Evolutionary conservation across 164 flowering plant species (phyloP), one percentile per base, ranked within the genome.

Genomic region (Cinnamomum micranthum): DNA sequence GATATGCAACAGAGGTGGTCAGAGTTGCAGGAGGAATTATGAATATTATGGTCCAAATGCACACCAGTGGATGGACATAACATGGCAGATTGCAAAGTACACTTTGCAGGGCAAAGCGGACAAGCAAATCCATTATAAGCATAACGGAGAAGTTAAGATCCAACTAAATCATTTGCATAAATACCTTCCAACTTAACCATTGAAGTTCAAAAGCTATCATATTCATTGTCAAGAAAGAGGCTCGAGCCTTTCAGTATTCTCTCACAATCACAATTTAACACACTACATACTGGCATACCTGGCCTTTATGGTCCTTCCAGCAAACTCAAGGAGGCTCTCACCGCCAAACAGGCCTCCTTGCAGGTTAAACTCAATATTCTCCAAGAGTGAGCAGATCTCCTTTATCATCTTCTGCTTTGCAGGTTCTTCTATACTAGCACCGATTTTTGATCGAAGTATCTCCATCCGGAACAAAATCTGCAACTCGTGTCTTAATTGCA

Each of bases 401-500:
- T 88, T 95, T 71, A 92, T 84, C 79, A 92, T 86, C 81, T 89
- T 93, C 68, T 84, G 87, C 71, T 85, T 93, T 22, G 72, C 64
- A 68, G 87, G 72, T 70, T 85, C 91, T 67, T 79, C 81, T 68
- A 88, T 73, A 41, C 73, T 70, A 47, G 15, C 82, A 50, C 86
- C 81, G 73, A 84, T 73, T 77, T 85, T 87, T 51, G 96, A 95
- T 41, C 76, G 82, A 6, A 93, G 87, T 73, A 93, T 89, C 81
- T 95, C 99, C 94, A 95, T 91, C 64, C 99, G 87, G 78, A 95
- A 90, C 58, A 95, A 85, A 74, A 95, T 89, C 85, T 93, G 99
- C 81, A 95, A 69, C 81, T 95, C 95, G 78, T 89, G 88, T 82
- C 99, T 95, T 68, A 50, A 70, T 64, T 50, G 35, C 14, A 75